Base-by-base conservation (phyloP, 768 basidiomycete genomes). In the Royoungia palumana region DNA sequence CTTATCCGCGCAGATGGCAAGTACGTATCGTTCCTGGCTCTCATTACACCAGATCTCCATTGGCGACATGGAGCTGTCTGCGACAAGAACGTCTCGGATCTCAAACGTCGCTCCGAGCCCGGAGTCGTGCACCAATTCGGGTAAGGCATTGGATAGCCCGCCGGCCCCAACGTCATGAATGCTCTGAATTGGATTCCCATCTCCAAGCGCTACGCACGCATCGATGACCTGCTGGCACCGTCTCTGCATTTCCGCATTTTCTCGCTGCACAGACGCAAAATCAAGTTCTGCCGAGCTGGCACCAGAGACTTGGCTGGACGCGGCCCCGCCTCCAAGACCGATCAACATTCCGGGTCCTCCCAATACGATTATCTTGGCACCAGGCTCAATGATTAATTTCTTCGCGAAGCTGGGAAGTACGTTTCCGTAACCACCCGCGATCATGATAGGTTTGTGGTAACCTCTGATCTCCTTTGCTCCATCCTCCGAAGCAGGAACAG, bases 31-130 rank as follows among this genome's bases (percentile, higher is more conserved):
- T 62, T 98, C 96, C 72, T 98, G 96, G 55, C 85, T 88, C 70
- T 99, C 96, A 70, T 99, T 99, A 65, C 96, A 98, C 96, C 96
- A 99, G 42, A 98, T 97, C 71, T 98, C 95, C 95, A 99, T 97
- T 0, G 96, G 96, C 5, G 91, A 94, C 90, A 99, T 91, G 34
- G 88, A 87, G 20, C 79, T 76, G 65, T 98, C 96, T 24, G 92
- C 95, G 35, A 96, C 83, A 21, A 91, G 77, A 7, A 99, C 85
- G 59, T 97, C 89, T 19, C 95, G 76, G 57, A 99, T 94, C 72
- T 99, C 96, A 62, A 98, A 94, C 5, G 65, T 75, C 1, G 91
- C 96, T 8, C 96, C 96, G 6, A 96, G 76, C n/a, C 78, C 80
- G 2, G 94, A 89, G 69, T 98, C 95, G 63, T 98, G 95, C 2